Percentiles rank a stretch among this genome's conserved stretches.
Evolutionary conservation across 805 yeast genomes (phyloP).

Genomic region (Kuraishia capsulata): DNA sequence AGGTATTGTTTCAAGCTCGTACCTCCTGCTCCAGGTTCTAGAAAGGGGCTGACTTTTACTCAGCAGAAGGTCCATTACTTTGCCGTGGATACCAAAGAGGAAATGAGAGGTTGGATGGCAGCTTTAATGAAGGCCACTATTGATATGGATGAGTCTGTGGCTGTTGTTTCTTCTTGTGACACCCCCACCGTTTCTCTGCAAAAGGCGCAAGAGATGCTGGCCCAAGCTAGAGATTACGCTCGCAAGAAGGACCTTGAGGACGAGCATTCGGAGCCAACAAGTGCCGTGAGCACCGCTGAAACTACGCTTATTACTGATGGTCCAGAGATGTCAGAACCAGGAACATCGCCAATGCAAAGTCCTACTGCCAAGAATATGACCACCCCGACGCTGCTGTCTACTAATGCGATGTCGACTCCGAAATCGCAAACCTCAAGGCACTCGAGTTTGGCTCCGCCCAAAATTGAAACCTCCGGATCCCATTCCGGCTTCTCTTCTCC

Average conservation of each 20-base stretch:
- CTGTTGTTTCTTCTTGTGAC: constrained; percentile 85
- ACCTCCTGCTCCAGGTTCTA: constrained; percentile 97
- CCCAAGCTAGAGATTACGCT: constrained; percentile 73
- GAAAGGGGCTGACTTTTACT: constrained; percentile 91
- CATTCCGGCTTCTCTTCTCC: constrained; percentile 57
- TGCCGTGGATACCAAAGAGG: constrained; percentile 87
- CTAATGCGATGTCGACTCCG: neutral
- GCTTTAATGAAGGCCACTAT: constrained; percentile 94
- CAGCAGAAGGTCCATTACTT: constrained; percentile 94
- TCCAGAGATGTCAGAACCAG: neutral
- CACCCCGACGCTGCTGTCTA: neutral
- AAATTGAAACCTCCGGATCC: constrained; percentile 30
- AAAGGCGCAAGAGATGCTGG: constrained; percentile 78
- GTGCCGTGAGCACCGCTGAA: constrained; percentile 2
- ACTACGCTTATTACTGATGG: constrained; percentile 1
- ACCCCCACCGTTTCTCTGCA: constrained; percentile 91
- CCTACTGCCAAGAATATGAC: neutral
- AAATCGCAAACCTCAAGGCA: constrained; percentile 3
- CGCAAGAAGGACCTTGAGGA: constrained; percentile 40
- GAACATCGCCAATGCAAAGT: neutral
- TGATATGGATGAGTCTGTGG: constrained; percentile 87
- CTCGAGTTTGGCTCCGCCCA: constrained; percentile 11
- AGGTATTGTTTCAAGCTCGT: constrained; percentile 83
- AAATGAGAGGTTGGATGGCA: constrained; percentile 92
- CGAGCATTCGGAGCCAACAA: neutral